phyloP scores from a whole-genome alignment of 805 yeast genomes.

The Wickerhamomyces rabaulensis region DNA sequence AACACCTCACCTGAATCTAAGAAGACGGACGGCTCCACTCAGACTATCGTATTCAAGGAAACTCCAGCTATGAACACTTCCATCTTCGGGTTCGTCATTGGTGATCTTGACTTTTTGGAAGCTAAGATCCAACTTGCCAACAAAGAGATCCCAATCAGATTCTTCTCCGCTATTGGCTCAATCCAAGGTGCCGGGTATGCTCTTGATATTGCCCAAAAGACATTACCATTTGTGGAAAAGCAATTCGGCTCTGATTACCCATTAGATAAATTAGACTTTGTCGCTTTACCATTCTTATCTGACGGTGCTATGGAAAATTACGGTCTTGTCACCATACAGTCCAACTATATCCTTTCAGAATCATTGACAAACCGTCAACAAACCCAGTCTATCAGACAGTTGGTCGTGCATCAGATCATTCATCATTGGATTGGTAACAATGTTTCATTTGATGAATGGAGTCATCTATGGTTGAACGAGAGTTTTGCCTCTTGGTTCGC shows the following conservation, averaged over 20 bases:
- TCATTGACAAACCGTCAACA: constrained; percentile 22
- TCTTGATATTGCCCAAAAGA: constrained; percentile 39
- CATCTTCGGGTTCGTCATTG: constrained; percentile 62
- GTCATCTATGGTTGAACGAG: constrained; percentile 69
- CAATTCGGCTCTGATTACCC: constrained; percentile 48
- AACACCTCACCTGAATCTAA: constrained; percentile 36
- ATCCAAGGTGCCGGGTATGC: constrained; percentile 43
- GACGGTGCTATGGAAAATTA: constrained; percentile 84
- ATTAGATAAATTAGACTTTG: constrained; percentile 57
- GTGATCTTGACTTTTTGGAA: constrained; percentile 56
- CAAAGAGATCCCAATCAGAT: constrained; percentile 39
- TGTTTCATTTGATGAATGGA: constrained; percentile 64
- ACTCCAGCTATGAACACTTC: constrained; percentile 61
- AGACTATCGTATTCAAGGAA: constrained; percentile 38
- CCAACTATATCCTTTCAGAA: constrained; percentile 41
- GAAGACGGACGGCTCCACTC: constrained; percentile 21
- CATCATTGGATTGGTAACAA: constrained; percentile 80
- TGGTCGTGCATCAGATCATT: constrained; percentile 66
- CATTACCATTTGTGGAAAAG: constrained; percentile 43
- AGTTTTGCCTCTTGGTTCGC: constrained; percentile 75
- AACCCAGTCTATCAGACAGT: constrained; percentile 40
- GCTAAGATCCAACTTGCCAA: constrained; percentile 25
- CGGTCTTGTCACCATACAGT: constrained; percentile 59
- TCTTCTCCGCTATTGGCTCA: constrained; percentile 54
- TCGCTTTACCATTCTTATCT: constrained; percentile 62